Base-by-base conservation (phyloP, 306 rosid species). In the Trifolium pratense region DNA sequence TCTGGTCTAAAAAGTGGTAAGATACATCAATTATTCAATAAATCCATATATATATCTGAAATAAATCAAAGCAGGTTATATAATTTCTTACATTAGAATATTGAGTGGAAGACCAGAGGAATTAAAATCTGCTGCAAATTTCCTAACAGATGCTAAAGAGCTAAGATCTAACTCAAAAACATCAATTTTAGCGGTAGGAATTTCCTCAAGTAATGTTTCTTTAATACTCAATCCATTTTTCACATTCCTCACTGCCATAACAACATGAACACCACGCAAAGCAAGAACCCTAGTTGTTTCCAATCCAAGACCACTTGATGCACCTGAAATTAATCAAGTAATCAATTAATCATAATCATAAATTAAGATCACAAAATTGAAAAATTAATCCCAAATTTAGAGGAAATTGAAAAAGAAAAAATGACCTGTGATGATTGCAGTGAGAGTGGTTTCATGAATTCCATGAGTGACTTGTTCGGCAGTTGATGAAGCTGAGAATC, bases 211-310 rank as follows among this genome's bases (percentile, higher is more conserved):
- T 51, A 88, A 75, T 70, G 73, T 74, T 63, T 82, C 82, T 82
- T 70, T 88, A 45, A 82, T 91, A 21, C 63, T 60, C 77, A 15
- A 77, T 37, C 89, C 93, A 58, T 70, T 75, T 9, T 80, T 83
- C 34, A 80, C 79, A 79, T 85, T 89, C 87, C 97, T 88, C 8
- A 89, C 96, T 3, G 96, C 97, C 97, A 90, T 89, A 68, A 85
- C 80, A 60, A 90, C 92, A 87, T 86, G 90, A 62, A 89, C 96
- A 75, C 93, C 85, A 5, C 88, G 90, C 84, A 84, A 23, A 9
- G 93, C 90, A 58, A 92, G 85, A 84, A 92, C 84, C 20, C 90
- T 87, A 26, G 90, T 82, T 10, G 96, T 89, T 61, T 92, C 93
- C 71, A 74, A 53, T 55, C 97, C 97, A 62, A 92, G 86, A 56